Conservation (phyloP, 768 basidiomycete genomes). For the Boletus rufocinnamomeus region DNA sequence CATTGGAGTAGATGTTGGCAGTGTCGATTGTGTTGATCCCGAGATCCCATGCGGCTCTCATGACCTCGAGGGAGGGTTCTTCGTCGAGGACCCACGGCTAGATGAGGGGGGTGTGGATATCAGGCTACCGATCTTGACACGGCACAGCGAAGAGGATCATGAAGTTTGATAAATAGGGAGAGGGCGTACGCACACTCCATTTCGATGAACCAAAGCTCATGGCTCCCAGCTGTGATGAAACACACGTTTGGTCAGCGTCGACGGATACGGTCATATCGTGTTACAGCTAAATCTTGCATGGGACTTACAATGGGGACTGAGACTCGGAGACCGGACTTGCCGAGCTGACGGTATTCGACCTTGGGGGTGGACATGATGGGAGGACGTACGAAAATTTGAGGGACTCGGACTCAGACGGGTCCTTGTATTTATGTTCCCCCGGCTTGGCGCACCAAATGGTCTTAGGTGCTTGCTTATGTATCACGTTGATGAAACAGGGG, state of each 20-base stretch:
- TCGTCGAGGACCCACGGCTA: slow-evolving; percentile 33
- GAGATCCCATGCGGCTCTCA: slow-evolving; percentile 42
- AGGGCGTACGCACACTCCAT: neutral
- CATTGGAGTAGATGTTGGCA: slow-evolving; percentile 40
- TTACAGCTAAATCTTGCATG: neutral
- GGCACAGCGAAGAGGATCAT: no score
- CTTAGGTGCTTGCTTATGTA: no score
- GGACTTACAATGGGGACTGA: slow-evolving; percentile 38
- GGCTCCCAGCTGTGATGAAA: slow-evolving; percentile 26
- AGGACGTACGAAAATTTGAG: neutral
- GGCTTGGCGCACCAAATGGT: no score
- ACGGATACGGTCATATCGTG: neutral
- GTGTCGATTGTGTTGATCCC: slow-evolving; percentile 45
- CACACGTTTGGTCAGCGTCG: neutral
- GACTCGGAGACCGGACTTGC: slow-evolving; percentile 35
- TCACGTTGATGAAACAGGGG: no score
- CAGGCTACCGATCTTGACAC: neutral
- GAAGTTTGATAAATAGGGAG: no score
- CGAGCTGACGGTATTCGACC: slow-evolving; percentile 34
- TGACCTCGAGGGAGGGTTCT: slow-evolving; percentile 31
- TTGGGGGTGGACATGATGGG: slow-evolving; percentile 11
- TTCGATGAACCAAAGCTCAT: slow-evolving; percentile 4
- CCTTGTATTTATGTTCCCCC: neutral
- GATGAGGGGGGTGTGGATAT: neutral
- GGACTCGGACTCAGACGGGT: no score